These are phyloP conservation scores for Phytophthora pini DNA, from an alignment of 352 stramenopile genomes.

Conservation along the genomic window DNA sequence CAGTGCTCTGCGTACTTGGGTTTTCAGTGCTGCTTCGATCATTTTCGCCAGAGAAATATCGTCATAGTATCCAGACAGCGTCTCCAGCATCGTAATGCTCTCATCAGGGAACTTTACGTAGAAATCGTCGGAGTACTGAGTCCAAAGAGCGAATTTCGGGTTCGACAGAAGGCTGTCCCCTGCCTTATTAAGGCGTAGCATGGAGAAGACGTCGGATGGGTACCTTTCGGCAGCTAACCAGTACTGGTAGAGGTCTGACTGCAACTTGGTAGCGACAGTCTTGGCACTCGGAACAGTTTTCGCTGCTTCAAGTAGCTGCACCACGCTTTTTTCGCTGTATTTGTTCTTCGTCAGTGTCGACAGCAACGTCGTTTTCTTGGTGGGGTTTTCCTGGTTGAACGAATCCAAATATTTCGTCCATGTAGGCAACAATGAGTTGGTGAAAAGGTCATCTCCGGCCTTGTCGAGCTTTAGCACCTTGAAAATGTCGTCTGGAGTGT, in stretches of 20 bases:
- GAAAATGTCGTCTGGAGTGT: neutral
- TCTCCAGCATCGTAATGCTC: neutral
- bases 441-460: neutral
- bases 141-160: neutral
- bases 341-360: neutral
- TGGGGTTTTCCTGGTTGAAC: neutral
- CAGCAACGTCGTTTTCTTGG: neutral
- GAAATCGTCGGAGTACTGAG: neutral
- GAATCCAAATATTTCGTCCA: neutral
- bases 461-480: neutral
- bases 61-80: neutral
- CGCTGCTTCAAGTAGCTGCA: neutral
- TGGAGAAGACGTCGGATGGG: neutral
- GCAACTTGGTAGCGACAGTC: neutral
- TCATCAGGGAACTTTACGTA: neutral
- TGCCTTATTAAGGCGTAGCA: neutral
- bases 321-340: neutral
- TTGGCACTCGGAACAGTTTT: neutral
- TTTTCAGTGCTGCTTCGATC: neutral
- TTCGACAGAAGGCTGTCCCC: neutral
- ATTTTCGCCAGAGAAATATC: neutral
- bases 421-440: neutral
- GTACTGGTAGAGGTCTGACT: neutral
- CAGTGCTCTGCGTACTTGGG: neutral
- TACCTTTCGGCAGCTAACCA: neutral